These are phyloP conservation scores for Taiwanofungus camphoratus DNA, from an alignment of 1,284 basidiomycete genomes.

Conservation along the genomic window DNA sequence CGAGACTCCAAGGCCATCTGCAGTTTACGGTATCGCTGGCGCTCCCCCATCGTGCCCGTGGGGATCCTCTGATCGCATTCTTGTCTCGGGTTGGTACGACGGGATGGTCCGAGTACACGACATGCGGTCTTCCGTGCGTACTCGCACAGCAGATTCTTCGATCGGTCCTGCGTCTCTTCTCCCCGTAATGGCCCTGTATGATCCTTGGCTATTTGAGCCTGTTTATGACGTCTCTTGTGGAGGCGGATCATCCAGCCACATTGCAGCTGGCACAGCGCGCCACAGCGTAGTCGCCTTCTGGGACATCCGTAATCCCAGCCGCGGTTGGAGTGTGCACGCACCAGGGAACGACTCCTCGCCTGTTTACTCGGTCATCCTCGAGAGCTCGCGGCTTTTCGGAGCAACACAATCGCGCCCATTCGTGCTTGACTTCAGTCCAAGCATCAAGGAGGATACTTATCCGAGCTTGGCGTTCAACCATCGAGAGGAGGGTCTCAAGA, in stretches of 20 bases:
- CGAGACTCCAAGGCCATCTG: slow-evolving; percentile 35
- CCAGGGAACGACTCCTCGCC: slow-evolving; percentile 72
- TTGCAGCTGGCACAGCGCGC: slow-evolving; percentile 68
- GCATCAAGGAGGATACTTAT: slow-evolving; percentile 50
- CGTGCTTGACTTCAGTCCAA: slow-evolving; percentile 70
- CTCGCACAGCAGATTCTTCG: slow-evolving; percentile 13
- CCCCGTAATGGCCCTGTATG: slow-evolving; percentile 53
- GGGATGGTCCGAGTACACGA: slow-evolving; percentile 66
- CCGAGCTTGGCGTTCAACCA: slow-evolving; percentile 36
- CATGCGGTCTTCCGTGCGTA: slow-evolving; percentile 44
- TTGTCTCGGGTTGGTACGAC: slow-evolving; percentile 80
- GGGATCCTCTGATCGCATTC: slow-evolving; percentile 61
- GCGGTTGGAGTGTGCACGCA: slow-evolving; percentile 70
- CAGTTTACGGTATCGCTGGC: slow-evolving; percentile 64
- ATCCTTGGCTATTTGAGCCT: slow-evolving; percentile 66
- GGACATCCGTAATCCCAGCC: slow-evolving; percentile 57
- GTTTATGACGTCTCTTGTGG: slow-evolving; percentile 67
- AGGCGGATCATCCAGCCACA: slow-evolving; percentile 55
- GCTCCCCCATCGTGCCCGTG: slow-evolving; percentile 55
- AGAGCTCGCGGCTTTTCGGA: slow-evolving; percentile 70
- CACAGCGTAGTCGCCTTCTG: slow-evolving; percentile 73
- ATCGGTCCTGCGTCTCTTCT: slow-evolving; percentile 30
- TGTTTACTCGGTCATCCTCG: slow-evolving; percentile 63
- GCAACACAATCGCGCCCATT: slow-evolving; percentile 69
- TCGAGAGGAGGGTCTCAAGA: slow-evolving; percentile 38